Conservation (phyloP, 257 asterid species). For the Ilex aquifolium region DNA sequence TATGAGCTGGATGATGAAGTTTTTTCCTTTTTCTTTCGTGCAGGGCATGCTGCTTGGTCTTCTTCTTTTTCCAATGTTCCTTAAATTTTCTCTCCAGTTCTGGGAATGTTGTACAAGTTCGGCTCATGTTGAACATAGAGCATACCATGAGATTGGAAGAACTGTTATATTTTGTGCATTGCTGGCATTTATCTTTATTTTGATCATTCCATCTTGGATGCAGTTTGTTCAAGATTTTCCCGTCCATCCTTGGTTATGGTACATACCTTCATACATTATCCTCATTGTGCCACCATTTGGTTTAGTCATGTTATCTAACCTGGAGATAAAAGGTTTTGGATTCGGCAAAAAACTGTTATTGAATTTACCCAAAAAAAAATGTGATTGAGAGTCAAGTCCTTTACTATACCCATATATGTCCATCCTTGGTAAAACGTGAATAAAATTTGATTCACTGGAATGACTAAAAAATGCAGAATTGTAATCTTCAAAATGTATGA, state of each 20-base stretch:
- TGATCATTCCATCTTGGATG: conserved; percentile 86
- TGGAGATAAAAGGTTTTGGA: not conserved
- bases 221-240: conserved; percentile 67
- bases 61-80: conserved; percentile 62
- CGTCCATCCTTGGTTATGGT: conserved; percentile 75
- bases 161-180: conserved; percentile 53
- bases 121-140: conserved; percentile 21
- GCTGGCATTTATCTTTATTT: conserved; percentile 37
- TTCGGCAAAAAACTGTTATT: not conserved
- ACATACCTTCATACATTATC: conserved; percentile 1
- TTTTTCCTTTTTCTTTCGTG: conserved; percentile 17
- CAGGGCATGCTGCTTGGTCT: conserved; percentile 46
- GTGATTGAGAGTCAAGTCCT: no score
- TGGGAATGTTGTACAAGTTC: conserved; percentile 30
- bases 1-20: conserved; percentile 2
- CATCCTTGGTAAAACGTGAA: no score
- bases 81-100: conserved; percentile 39
- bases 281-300: not conserved
- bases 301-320: not conserved
- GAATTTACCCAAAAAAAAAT: not conserved
- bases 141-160: conserved; percentile 44
- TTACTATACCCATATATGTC: no score
- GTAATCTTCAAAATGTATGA: not conserved
- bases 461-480: not conserved
- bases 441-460: no score